Conservation (phyloP, 202 grass and related monocot genomes). For the Digitaria exilis region DNA sequence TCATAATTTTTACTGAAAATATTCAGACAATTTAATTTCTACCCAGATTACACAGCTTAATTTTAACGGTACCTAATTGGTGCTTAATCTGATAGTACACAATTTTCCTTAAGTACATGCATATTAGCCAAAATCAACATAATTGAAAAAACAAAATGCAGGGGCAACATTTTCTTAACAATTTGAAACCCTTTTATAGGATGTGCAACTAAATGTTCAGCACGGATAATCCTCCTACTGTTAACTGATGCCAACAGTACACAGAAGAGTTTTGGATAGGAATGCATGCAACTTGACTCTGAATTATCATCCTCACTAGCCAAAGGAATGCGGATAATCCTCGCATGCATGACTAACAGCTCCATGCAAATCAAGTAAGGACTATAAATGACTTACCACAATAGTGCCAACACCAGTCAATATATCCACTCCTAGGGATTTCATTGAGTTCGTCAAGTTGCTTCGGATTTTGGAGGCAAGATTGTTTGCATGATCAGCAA, state of each 20-base stretch:
- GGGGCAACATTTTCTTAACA: background rate
- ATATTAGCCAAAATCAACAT: slow-evolving; percentile 1
- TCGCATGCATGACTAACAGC: background rate
- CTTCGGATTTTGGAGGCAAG: slow-evolving; percentile 84
- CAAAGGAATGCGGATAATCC: background rate
- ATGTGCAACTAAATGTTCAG: slow-evolving; percentile 2
- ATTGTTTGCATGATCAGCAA: slow-evolving; percentile 96
- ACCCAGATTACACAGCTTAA: background rate
- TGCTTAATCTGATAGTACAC: background rate
- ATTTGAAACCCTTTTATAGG: background rate
- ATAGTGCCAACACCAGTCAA: slow-evolving; percentile 82
- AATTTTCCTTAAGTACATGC: background rate
- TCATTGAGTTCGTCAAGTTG: slow-evolving; percentile 97
- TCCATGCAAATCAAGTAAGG: slow-evolving; percentile 10
- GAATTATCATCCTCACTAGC: background rate
- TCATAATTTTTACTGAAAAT: slow-evolving; percentile 2
- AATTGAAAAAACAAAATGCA: background rate
- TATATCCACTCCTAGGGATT: slow-evolving; percentile 85
- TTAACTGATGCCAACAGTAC: background rate
- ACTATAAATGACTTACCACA: slow-evolving; percentile 57
- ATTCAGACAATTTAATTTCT: slow-evolving; percentile 21
- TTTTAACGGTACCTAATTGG: background rate
- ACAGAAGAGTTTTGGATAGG: background rate
- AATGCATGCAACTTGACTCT: background rate
- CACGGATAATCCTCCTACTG: background rate